Evolutionary conservation across 148 eudicot genomes (phyloP).

Genomic region (Gaultheria prostrata): DNA sequence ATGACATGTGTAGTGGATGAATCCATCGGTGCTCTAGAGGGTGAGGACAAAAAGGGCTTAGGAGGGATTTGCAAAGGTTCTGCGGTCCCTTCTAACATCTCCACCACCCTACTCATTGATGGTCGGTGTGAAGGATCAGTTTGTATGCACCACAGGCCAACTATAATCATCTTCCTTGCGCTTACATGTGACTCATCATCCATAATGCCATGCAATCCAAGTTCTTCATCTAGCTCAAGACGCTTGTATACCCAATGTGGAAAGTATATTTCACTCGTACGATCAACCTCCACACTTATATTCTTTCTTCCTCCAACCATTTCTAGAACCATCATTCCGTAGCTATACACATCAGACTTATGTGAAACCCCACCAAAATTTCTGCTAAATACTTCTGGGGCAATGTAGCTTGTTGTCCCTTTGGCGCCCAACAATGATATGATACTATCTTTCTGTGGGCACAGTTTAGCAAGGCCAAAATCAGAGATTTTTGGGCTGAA

Average conservation of each 20-base stretch:
- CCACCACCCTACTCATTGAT: no score
- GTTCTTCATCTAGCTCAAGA: no score
- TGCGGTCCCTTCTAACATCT: no score
- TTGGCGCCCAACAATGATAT: background rate
- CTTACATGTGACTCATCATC: no score
- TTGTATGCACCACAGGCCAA: constrained; percentile 10
- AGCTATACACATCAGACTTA: background rate
- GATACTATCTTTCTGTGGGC: background rate
- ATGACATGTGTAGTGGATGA: no score
- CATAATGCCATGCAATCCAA: no score
- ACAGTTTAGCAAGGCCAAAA: constrained; percentile 8
- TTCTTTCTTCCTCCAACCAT: background rate
- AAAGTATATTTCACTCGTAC: background rate
- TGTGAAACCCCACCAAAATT: background rate
- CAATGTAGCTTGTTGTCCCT: background rate
- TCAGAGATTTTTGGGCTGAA: background rate
- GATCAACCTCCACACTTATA: background rate
- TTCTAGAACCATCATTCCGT: constrained; percentile 1
- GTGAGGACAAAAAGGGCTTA: no score
- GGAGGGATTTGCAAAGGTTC: no score
- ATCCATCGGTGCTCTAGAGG: no score
- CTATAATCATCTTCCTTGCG: no score
- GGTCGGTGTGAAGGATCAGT: no score
- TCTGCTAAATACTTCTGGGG: background rate
- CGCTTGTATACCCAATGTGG: no score